Evolutionary conservation across 2,329 filamentous ascomycete genomes (phyloP).

Genomic region (Myriosclerotinia curreyana): DNA sequence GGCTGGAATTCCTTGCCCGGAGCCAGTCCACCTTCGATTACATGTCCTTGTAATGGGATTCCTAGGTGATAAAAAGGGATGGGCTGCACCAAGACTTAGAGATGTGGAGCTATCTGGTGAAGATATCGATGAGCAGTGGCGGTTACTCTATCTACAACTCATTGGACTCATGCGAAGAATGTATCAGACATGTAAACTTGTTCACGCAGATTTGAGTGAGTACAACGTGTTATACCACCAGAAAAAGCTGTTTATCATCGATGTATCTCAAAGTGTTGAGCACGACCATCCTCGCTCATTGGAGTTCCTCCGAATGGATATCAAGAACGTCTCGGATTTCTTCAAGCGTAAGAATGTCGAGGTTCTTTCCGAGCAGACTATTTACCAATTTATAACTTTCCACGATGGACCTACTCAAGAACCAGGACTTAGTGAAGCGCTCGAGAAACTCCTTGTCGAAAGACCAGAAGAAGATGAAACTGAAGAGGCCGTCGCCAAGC

Average conservation of each 20-base stretch:
- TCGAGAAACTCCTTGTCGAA: constrained; percentile 66
- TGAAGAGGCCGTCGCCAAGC: constrained; percentile 52
- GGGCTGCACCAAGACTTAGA: constrained; percentile 82
- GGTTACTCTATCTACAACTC: constrained; percentile 74
- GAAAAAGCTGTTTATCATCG: constrained; percentile 83
- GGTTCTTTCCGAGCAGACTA: constrained; percentile 70
- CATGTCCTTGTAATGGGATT: constrained; percentile 96
- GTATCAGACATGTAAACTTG: constrained; percentile 87
- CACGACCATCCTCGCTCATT: constrained; percentile 90
- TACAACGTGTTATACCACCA: constrained; percentile 95
- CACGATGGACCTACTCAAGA: constrained; percentile 58
- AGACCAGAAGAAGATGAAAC: constrained; percentile 53
- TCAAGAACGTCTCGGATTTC: constrained; percentile 94
- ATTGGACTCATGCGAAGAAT: constrained; percentile 86
- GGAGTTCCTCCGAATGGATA: constrained; percentile 96
- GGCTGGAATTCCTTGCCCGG: constrained; percentile 84
- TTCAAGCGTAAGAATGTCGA: constrained; percentile 85
- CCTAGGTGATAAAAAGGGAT: constrained; percentile 80
- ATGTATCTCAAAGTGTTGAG: constrained; percentile 96
- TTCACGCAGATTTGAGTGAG: constrained; percentile 95
- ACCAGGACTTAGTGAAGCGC: constrained; percentile 55
- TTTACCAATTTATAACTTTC: constrained; percentile 79
- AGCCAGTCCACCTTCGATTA: constrained; percentile 84
- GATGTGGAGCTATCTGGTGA: constrained; percentile 74
- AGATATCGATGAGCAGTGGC: constrained; percentile 70